Evolutionary conservation across 345 rosid species (phyloP).

Genomic region (Euphorbia peplus): DNA sequence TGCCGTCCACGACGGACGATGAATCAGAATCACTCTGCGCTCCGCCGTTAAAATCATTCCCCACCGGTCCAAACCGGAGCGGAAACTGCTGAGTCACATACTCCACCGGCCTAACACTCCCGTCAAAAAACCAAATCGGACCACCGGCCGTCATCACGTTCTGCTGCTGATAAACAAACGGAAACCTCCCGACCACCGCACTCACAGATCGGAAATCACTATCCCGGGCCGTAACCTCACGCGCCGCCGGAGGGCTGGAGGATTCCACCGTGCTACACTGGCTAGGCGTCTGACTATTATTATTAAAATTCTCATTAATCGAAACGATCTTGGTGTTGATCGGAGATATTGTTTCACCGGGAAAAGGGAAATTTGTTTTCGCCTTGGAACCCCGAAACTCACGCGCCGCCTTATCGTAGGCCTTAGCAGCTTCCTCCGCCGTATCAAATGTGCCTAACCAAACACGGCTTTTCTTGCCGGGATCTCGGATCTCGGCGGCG

Average conservation of each 20-base stretch:
- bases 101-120: constrained; percentile 38
- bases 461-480: constrained; percentile 58
- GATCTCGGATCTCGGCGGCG: constrained; percentile 82
- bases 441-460: constrained; percentile 77
- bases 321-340: constrained; percentile 3
- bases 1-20: constrained; percentile 38
- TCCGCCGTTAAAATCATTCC: constrained; percentile 22
- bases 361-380: constrained; percentile 58
- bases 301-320: too few species aligned
- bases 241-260: constrained; percentile 28
- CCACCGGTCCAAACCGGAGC: constrained; percentile 41
- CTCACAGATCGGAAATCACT: neutral
- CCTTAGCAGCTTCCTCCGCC: constrained; percentile 63
- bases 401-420: constrained; percentile 63
- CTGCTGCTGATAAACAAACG: constrained; percentile 44
- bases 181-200: constrained; percentile 33
- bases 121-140: constrained; percentile 38
- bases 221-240: constrained; percentile 28
- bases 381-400: constrained; percentile 66
- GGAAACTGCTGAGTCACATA: constrained; percentile 39
- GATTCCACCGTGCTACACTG: constrained; percentile 45
- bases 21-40: constrained; percentile 43
- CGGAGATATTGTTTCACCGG: constrained; percentile 13
- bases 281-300: constrained; percentile 29
- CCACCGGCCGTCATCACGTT: constrained; percentile 7